Conservation (phyloP, 345 rosid species). For the Bruguiera sexangula region DNA sequence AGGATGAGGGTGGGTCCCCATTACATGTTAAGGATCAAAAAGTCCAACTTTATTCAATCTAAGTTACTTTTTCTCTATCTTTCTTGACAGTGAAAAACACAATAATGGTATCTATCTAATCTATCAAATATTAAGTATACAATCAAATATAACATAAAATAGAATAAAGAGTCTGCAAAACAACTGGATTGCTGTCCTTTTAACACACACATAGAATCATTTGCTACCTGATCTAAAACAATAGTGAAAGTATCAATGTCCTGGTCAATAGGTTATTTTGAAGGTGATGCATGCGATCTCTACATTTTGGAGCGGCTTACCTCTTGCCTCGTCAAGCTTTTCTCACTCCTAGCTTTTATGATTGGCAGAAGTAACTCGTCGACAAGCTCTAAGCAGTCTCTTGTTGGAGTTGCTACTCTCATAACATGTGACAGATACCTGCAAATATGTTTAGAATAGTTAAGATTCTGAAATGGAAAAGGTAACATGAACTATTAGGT, state of each 20-base stretch:
- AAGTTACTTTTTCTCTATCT: too few species aligned
- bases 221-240: neutral
- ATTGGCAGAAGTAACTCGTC: conserved; percentile 30
- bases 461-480: neutral
- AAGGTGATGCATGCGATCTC: conserved; percentile 4
- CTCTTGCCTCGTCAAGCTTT: conserved; percentile 31
- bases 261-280: conserved; percentile 1
- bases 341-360: conserved; percentile 29
- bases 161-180: too few species aligned
- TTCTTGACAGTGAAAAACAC: too few species aligned
- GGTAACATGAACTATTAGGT: neutral
- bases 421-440: conserved; percentile 34
- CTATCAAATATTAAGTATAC: too few species aligned
- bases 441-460: neutral
- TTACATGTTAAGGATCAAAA: too few species aligned
- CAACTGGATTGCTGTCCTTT: too few species aligned
- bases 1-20: too few species aligned
- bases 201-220: too few species aligned
- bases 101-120: too few species aligned
- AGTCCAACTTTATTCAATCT: too few species aligned
- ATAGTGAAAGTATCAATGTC: neutral
- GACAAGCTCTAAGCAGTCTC: conserved; percentile 29
- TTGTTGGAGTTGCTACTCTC: conserved; percentile 30
- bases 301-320: conserved; percentile 13
- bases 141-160: too few species aligned